These are phyloP conservation scores for Platanus orientalis DNA, from an alignment of 164 flowering plant genomes.

Conservation along the genomic window DNA sequence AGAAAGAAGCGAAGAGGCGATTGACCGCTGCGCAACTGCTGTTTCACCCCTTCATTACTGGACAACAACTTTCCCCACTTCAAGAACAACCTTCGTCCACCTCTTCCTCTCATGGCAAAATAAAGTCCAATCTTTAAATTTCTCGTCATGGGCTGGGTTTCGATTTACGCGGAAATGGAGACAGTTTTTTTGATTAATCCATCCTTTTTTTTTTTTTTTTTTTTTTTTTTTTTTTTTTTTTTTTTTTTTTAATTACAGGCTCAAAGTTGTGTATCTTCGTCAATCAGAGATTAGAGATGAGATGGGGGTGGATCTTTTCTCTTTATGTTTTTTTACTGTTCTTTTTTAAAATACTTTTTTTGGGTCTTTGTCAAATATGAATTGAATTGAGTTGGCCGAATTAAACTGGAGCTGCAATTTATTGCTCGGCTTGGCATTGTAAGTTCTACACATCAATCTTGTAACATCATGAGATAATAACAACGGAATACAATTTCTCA, in stretches of 20 bases:
- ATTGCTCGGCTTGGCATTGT: constrained; percentile 3
- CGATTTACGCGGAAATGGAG: constrained; percentile 13
- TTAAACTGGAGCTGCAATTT: background rate
- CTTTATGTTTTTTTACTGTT: background rate
- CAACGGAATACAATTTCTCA: too few species aligned
- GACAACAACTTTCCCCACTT: constrained; percentile 15
- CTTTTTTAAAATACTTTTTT: background rate
- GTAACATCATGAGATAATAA: background rate
- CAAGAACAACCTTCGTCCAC: constrained; percentile 7
- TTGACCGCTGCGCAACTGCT: constrained; percentile 57
- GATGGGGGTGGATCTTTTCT: constrained; percentile 4
- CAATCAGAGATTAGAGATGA: background rate
- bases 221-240: too few species aligned
- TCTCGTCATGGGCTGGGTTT: too few species aligned
- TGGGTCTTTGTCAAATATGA: background rate
- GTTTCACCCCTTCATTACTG: constrained; percentile 57
- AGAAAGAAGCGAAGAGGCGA: constrained; percentile 57
- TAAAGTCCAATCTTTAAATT: background rate
- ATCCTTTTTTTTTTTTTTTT: constrained; percentile 3
- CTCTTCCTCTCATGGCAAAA: background rate
- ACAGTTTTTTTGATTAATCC: constrained; percentile 14
- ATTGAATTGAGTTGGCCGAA: background rate
- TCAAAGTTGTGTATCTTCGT: too few species aligned
- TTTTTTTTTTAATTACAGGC: too few species aligned
- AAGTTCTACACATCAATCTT: constrained; percentile 7